Conservation (phyloP, 306 rosid genomes). For the Amphicarpaea edgeworthii region DNA sequence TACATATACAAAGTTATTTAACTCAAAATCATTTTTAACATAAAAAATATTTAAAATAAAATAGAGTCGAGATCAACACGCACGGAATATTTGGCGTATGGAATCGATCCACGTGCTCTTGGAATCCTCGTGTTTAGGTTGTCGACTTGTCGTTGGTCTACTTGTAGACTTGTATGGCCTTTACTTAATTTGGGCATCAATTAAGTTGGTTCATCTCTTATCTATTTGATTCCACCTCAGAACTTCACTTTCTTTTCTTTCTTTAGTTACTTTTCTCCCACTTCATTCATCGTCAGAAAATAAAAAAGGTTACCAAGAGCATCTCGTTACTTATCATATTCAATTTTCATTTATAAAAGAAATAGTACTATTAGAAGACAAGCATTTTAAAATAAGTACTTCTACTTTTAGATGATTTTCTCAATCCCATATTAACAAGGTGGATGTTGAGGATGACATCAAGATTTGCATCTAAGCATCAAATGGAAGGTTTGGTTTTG, state of each 20-base stretch:
- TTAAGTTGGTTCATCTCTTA: neutral
- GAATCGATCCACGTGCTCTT: neutral
- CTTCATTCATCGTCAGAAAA: neutral
- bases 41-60: too few relatives aligned
- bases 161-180: too few relatives aligned
- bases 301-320: too few relatives aligned
- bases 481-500: neutral
- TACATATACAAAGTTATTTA: too few relatives aligned
- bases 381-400: neutral
- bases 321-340: too few relatives aligned
- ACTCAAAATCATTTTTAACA: too few relatives aligned
- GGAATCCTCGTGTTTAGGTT: too few relatives aligned
- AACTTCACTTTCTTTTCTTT: neutral
- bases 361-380: neutral
- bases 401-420: neutral
- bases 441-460: neutral
- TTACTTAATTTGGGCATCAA: neutral
- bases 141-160: too few relatives aligned
- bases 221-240: neutral
- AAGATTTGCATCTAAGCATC: neutral
- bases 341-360: neutral
- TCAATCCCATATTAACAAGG: neutral
- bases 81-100: neutral
- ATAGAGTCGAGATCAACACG: too few relatives aligned
- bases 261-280: neutral